Conservation (phyloP, 345 rosid species). For the Jatropha curcas region DNA sequence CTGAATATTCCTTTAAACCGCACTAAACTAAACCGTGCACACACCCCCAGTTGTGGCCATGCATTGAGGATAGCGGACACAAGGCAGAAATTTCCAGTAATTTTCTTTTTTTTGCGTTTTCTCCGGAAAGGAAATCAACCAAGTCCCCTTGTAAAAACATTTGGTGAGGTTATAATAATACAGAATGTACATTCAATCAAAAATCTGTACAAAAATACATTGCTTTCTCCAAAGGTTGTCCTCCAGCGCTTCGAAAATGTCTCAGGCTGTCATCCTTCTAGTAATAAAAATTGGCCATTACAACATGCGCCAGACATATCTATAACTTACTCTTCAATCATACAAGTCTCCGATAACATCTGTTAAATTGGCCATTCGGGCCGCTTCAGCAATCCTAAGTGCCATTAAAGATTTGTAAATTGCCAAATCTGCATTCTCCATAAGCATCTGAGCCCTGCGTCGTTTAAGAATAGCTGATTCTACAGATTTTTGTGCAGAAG, state of each 20-base stretch:
- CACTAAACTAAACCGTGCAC: too few relatives aligned
- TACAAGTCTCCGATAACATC: constrained; percentile 31
- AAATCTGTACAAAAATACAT: constrained; percentile 45
- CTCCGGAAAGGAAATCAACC: constrained; percentile 8
- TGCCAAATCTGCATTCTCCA: constrained; percentile 80
- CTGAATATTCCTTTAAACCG: too few relatives aligned
- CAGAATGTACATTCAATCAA: constrained; percentile 43
- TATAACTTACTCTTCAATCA: constrained; percentile 29
- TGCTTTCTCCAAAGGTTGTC: constrained; percentile 4
- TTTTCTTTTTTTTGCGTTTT: constrained; percentile 4
- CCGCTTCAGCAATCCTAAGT: constrained; percentile 67
- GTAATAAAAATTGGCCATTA: constrained; percentile 5
- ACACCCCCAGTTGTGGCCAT: too few relatives aligned
- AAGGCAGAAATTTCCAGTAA: background rate
- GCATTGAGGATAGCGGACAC: too few relatives aligned
- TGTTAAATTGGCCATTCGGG: constrained; percentile 34
- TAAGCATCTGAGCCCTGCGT: constrained; percentile 61
- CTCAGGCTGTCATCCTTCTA: constrained; percentile 15
- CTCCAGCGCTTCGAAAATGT: constrained; percentile 27
- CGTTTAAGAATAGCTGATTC: constrained; percentile 63
- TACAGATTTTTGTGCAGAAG: constrained; percentile 35
- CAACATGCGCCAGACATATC: constrained; percentile 4
- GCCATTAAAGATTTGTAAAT: constrained; percentile 72
- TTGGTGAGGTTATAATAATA: constrained; percentile 38
- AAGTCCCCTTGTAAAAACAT: constrained; percentile 20